Percentiles rank a stretch among this genome's conserved stretches.
Conservation (phyloP, 495 filamentous ascomycete genomes). For the Gamarada debralockiae region DNA sequence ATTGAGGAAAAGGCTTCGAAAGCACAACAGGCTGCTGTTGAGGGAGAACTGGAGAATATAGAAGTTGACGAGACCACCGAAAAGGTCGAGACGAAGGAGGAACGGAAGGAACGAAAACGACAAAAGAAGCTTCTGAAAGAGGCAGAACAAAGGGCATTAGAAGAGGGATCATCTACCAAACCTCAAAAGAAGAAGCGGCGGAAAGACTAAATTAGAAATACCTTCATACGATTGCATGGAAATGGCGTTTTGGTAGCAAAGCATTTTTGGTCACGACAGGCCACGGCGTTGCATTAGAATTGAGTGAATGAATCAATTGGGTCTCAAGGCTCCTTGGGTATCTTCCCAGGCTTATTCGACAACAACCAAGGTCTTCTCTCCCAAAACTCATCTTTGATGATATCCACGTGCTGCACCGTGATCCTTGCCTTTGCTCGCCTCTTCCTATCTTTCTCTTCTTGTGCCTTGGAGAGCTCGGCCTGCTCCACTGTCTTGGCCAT, state of each 20-base stretch:
- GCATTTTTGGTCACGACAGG: background rate
- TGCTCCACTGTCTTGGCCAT: constrained; percentile 25
- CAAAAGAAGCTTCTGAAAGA: constrained; percentile 40
- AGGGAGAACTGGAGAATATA: background rate
- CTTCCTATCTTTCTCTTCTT: constrained; percentile 76
- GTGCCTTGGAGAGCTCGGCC: constrained; percentile 60
- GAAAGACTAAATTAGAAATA: constrained; percentile 14
- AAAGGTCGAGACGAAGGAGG: constrained; percentile 35
- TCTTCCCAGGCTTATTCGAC: constrained; percentile 65
- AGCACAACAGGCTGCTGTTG: constrained; percentile 12
- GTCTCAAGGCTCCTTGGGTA: constrained; percentile 47
- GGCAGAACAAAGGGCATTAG: constrained; percentile 21
- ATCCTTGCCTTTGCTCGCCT: constrained; percentile 69
- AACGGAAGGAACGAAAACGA: constrained; percentile 24
- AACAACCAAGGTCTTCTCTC: constrained; percentile 80
- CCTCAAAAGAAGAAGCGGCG: constrained; percentile 21
- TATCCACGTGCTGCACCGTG: constrained; percentile 78
- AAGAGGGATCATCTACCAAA: constrained; percentile 12
- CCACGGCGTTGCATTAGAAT: background rate
- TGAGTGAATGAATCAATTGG: constrained; percentile 8
- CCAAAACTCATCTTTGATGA: constrained; percentile 96
- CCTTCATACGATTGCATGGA: constrained; percentile 2
- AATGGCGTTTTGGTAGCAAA: constrained; percentile 15
- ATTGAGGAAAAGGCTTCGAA: constrained; percentile 31
- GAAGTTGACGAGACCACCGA: constrained; percentile 4